A percentile compares a stretch with the other conserved stretches of the same genome.
These are phyloP conservation scores for Trichosporon coremiiforme DNA, from an alignment of 1,284 basidiomycete genomes.

Conservation along the genomic window DNA sequence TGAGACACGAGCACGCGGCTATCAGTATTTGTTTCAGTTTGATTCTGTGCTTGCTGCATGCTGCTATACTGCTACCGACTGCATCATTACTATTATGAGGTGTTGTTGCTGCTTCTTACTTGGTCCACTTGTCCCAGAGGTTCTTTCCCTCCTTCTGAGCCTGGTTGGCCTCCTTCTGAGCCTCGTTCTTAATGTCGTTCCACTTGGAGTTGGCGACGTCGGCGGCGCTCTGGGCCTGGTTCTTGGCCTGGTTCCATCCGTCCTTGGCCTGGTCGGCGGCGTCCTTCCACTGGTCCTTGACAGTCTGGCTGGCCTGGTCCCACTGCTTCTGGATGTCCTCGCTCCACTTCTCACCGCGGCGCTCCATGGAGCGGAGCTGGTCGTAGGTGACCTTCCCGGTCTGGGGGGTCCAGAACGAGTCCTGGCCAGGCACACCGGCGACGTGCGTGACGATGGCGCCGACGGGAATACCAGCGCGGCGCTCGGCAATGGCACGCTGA, in stretches of 20 bases:
- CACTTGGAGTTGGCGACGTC: background rate
- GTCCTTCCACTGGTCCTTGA: constrained; percentile 5
- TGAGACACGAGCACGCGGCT: no score
- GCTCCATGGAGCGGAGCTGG: constrained; percentile 8
- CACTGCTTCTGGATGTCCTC: constrained; percentile 8
- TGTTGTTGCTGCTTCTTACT: background rate
- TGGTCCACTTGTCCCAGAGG: constrained; percentile 15
- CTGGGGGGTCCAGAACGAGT: constrained; percentile 16
- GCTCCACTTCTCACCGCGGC: constrained; percentile 12
- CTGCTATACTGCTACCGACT: background rate
- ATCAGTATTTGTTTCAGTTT: background rate
- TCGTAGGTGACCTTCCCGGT: constrained; percentile 11
- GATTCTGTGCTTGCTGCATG: background rate
- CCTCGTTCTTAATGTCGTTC: background rate
- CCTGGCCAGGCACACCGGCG: constrained; percentile 22
- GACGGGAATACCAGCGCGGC: constrained; percentile 24
- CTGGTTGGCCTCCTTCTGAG: background rate
- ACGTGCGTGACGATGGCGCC: constrained; percentile 26
- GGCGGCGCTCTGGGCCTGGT: background rate
- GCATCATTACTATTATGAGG: background rate
- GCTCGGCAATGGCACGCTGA: constrained; percentile 29
- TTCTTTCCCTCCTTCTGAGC: constrained; percentile 5
- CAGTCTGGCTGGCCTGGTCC: background rate
- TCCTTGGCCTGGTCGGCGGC: constrained; percentile 9
- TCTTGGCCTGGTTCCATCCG: constrained; percentile 7